Evolutionary conservation across 2,329 filamentous ascomycete species (phyloP), one percentile per base, ranked within the genome.

Genomic region (Bisporella sp.): DNA sequence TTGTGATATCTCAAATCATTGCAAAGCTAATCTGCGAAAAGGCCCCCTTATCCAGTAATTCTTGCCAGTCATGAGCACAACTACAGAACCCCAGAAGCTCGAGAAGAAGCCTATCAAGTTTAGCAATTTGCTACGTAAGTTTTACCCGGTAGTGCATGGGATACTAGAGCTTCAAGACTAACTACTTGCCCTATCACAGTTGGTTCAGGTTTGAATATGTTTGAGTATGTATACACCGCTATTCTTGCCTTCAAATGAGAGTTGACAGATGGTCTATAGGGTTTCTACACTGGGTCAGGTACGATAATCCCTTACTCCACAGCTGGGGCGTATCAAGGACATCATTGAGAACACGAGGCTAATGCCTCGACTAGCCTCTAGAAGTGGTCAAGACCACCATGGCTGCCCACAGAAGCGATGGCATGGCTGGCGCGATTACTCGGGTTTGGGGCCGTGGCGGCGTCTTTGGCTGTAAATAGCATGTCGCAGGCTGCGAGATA

Each of bases 31-130:
- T 56, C 66, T 66, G 88, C 89, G 80, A 91, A 79, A 89, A 90
- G 90, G 87, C 89, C 84, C 75, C 83, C 79, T 83, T 62, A 75
- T 87, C 89, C 91, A 92, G 96, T 95, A 92, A 92, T 97, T 92
- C 93, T 91, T 92, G 88, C 87, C 84, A 78, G 68, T 69, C 67
- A 21, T 21, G 21, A 21, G 64, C 62, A 67, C 64, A 71, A 73
- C 73, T 73, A 21, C 21, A 3, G 21, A 21, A 21, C 21, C 21
- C 3, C 21, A 21, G 21, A 21, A 21, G 72, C 74, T 69, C 71
- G 91, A 96, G 85, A 97, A 96, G 87, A 96, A 97, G 83, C 93
- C 93, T 61, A 82, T 99, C 82, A 97, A 96, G 83, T 97, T 97
- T 81, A 96, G 90, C 77, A 99, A 99, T 77, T 73, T 99, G 81